phyloP scores from a whole-genome alignment of 768 basidiomycete species.

The Leucocoprinus leucothites region DNA sequence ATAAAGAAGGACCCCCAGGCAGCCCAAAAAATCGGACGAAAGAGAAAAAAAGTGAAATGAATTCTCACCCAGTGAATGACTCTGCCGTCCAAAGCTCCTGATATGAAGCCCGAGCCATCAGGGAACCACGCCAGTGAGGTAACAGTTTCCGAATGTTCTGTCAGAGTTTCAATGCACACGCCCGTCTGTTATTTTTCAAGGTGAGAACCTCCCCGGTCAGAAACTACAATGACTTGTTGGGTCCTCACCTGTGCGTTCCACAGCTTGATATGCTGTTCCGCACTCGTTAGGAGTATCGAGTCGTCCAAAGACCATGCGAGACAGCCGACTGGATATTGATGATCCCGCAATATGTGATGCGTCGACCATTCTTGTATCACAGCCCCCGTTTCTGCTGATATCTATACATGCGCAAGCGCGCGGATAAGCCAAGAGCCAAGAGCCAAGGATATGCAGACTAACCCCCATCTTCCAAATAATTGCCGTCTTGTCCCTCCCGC shows the following conservation, averaged over 20 bases:
- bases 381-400: conserved; percentile 28
- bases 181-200: conserved; percentile 55
- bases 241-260: conserved; percentile 81
- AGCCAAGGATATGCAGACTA: conserved; percentile 25
- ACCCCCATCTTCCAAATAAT: conserved; percentile 90
- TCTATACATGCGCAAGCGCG: conserved; percentile 30
- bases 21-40: neutral
- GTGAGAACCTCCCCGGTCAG: neutral
- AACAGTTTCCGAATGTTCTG: conserved; percentile 78
- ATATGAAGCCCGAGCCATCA: conserved; percentile 87
- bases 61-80: conserved; percentile 76
- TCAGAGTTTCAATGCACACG: conserved; percentile 59
- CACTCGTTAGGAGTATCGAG: conserved; percentile 73
- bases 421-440: conserved; percentile 4
- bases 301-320: conserved; percentile 95
- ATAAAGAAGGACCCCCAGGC: conserved; percentile 11
- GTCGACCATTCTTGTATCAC: conserved; percentile 57
- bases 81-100: conserved; percentile 82
- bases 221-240: conserved; percentile 7
- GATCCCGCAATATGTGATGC: conserved; percentile 66
- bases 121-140: conserved; percentile 87
- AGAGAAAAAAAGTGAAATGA: conserved; percentile 5
- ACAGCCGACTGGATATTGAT: conserved; percentile 73
- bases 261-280: conserved; percentile 79
- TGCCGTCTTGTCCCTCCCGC: conserved; percentile 81